These are phyloP conservation scores for Epithemia pelagica DNA, from an alignment of 108 stramenopile genomes.

Conservation along the genomic window DNA sequence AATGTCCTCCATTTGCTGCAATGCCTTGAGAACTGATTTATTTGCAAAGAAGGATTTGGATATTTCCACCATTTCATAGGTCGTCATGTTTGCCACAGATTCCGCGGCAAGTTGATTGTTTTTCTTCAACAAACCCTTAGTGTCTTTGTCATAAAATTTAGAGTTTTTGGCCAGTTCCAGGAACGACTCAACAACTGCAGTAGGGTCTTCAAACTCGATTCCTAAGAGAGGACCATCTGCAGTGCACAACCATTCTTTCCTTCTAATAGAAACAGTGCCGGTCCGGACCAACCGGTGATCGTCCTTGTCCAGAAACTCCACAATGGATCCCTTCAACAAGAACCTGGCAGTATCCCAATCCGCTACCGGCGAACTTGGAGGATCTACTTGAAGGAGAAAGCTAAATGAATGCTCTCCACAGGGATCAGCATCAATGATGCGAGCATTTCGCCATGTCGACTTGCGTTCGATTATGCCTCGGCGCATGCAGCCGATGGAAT, in stretches of 20 bases:
- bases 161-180: not conserved
- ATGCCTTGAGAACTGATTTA: conserved; percentile 27
- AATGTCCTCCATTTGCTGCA: conserved; percentile 25
- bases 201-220: not conserved
- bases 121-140: not conserved
- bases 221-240: conserved; percentile 32
- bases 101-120: not conserved
- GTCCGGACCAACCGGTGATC: conserved; percentile 7
- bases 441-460: conserved; percentile 34
- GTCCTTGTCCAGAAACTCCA: conserved; percentile 19
- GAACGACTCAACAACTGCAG: not conserved
- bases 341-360: conserved; percentile 28
- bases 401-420: conserved; percentile 6
- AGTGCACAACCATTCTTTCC: conserved; percentile 20
- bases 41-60: conserved; percentile 49
- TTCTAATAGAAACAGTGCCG: conserved; percentile 25
- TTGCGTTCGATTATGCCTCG: conserved; percentile 23
- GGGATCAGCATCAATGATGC: conserved; percentile 30
- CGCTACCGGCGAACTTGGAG: conserved; percentile 2
- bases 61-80: conserved; percentile 36
- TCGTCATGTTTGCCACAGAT: conserved; percentile 18
- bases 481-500: conserved; percentile 33
- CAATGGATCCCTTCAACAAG: conserved; percentile 23
- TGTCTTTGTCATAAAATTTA: not conserved
- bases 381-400: conserved; percentile 29